Percentiles rank a stretch among this genome's conserved stretches.
Evolutionary conservation across 257 asterid genomes (phyloP).

Genomic region (Primulina eburnea): DNA sequence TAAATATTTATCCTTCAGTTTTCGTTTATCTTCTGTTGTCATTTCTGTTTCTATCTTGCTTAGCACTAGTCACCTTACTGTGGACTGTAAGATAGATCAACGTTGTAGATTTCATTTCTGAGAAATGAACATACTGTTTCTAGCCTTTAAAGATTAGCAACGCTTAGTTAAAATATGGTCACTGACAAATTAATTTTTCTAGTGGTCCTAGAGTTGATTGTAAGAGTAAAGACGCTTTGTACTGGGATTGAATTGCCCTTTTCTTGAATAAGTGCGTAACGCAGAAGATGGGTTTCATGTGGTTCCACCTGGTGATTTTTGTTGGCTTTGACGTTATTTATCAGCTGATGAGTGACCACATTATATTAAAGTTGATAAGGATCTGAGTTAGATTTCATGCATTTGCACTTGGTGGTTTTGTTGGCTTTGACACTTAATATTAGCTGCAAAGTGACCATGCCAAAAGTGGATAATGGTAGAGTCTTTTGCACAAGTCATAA

Average conservation of each 20-base stretch:
- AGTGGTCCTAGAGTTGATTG: background rate
- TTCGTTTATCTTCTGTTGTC: background rate
- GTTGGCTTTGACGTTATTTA: background rate
- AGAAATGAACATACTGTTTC: slow-evolving; percentile 5
- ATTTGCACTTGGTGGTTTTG: background rate
- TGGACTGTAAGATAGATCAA: background rate
- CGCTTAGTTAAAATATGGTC: background rate
- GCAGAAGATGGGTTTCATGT: background rate
- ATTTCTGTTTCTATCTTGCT: background rate
- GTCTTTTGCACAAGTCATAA: background rate
- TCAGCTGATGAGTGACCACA: background rate
- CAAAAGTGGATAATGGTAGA: background rate
- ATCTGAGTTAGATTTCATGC: background rate
- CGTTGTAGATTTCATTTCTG: too few species aligned
- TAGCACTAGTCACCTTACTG: background rate
- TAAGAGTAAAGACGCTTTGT: slow-evolving; percentile 2
- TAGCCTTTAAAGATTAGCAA: background rate
- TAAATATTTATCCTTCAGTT: background rate
- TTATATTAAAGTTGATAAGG: background rate
- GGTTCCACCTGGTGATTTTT: background rate
- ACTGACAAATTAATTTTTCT: background rate
- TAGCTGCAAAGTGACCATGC: background rate
- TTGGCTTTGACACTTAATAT: background rate
- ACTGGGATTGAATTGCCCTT: background rate
- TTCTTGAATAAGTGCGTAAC: background rate